Percentiles rank a stretch among this genome's conserved stretches.
Evolutionary conservation across 75 land plant genomes (phyloP).

Genomic region (Isoetes taiwanensis): DNA sequence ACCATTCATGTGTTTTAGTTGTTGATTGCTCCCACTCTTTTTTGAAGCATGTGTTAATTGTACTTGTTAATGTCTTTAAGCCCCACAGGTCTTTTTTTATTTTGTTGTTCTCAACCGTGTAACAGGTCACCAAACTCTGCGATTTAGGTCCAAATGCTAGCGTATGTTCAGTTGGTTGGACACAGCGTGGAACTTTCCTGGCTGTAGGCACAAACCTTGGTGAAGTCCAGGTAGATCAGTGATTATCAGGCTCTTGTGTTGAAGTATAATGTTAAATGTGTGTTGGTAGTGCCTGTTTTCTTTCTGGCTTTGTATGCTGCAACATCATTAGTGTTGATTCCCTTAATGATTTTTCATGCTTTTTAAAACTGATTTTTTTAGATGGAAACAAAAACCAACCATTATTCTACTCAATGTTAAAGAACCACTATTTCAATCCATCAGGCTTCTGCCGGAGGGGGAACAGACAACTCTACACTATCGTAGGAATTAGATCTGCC

Average conservation of each 20-base stretch:
- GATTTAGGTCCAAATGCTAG: slow-evolving; percentile 78
- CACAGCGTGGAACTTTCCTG: slow-evolving; percentile 85
- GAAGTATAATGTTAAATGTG: neutral
- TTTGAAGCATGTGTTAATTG: neutral
- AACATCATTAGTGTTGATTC: no score
- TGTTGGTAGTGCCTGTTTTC: neutral
- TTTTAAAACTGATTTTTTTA: no score
- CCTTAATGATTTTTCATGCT: no score
- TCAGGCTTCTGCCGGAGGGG: no score
- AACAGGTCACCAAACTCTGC: slow-evolving; percentile 86
- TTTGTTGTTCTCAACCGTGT: neutral
- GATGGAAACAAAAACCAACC: no score
- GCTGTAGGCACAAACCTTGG: slow-evolving; percentile 88
- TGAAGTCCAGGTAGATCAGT: slow-evolving; percentile 65
- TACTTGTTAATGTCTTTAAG: neutral
- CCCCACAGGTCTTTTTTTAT: neutral
- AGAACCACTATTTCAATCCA: no score
- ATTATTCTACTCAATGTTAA: no score
- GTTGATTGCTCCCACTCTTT: no score
- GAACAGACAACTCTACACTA: no score
- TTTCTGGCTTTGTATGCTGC: no score
- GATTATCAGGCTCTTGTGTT: neutral
- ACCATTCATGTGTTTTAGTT: no score
- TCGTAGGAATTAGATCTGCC: no score
- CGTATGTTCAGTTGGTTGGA: slow-evolving; percentile 93